A percentile compares a stretch with the other conserved stretches of the same genome.
Evolutionary conservation across 495 filamentous ascomycete species (phyloP).

Genomic region (Chaetomium tenue): DNA sequence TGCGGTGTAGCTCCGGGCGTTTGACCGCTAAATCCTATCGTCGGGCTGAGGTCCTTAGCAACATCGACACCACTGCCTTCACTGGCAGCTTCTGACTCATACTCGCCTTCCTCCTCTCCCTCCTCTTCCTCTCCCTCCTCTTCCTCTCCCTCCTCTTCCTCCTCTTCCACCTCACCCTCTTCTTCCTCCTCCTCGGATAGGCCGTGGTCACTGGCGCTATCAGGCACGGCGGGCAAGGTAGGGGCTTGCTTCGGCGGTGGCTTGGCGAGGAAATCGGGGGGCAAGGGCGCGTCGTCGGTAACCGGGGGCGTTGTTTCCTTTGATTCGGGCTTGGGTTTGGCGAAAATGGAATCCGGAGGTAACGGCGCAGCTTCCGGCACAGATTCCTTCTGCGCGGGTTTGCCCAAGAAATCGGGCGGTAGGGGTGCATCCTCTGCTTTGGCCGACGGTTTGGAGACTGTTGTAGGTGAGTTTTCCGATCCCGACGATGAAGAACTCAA

Average conservation of each 20-base stretch:
- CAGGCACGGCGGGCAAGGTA: conserved; percentile 28
- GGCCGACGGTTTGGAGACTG: conserved; percentile 31
- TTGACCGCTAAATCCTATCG: conserved; percentile 42
- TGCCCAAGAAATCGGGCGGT: conserved; percentile 38
- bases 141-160: conserved; percentile 38
- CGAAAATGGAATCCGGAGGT: conserved; percentile 21
- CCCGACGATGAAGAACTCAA: conserved; percentile 63
- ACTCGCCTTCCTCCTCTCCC: conserved; percentile 39
- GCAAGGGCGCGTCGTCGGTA: conserved; percentile 25
- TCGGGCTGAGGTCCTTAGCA: conserved; percentile 64
- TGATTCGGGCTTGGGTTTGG: conserved; percentile 20
- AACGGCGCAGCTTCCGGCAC: conserved; percentile 21
- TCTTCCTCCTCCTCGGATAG: conserved; percentile 29
- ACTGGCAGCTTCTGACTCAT: conserved; percentile 46
- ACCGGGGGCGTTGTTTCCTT: conserved; percentile 11
- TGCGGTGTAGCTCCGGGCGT: conserved; percentile 62
- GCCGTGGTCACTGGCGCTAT: conserved; percentile 28
- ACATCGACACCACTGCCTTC: conserved; percentile 66
- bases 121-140: conserved; percentile 32
- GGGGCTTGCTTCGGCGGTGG: conserved; percentile 27
- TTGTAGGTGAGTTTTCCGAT: conserved; percentile 43
- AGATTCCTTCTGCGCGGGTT: conserved; percentile 22
- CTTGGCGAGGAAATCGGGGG: conserved; percentile 32
- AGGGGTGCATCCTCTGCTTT: conserved; percentile 40
- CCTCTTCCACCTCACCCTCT: conserved; percentile 35